Evolutionary conservation across 345 rosid species (phyloP), one percentile per base, ranked within the genome.

Genomic region (Boechera retrofracta): DNA sequence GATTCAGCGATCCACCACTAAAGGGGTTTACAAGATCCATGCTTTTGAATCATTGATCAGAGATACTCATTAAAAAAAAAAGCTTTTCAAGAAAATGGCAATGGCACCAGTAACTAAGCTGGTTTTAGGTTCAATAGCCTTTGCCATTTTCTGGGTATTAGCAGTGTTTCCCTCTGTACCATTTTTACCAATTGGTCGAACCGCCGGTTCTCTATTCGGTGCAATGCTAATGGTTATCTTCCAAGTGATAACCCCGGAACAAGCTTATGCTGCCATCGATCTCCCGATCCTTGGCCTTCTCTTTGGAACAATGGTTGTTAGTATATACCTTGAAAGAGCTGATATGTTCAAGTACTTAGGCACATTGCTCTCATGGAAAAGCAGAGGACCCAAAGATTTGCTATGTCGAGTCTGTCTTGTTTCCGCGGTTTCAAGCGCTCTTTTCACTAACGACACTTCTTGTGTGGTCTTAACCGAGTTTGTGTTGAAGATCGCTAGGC

Each of bases 221-320:
- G 97, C 90, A 12, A 86, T 89, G 89, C 90, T 94, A 11, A 94
- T 91, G 98, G 94, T 94, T 69, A 54, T 91, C 45, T 91, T 91
- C 79, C 83, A 53, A 47, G 91, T 91, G 48, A 74, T 90, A 33
- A 78, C 87, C 31, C 96, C 94, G 0, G 91, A 90, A 39, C 86
- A 94, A 67, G 97, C 97, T 24, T 89, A 90, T 57, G 88, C 86
- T 4, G 88, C 98, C 7, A 87, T 94, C 53, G 94, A 94, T 72
- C 93, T 94, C 48, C 87, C 92, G 0, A 89, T 94, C 38, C 89
- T 94, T 21, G 94, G 97, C 7, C 96, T 91, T 70, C 88, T 94
- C 35, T 94, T 91, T 35, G 97, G 97, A 10, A 94, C 96, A 0
- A 91, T 94, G 94, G 94, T 94, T 44, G 94, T 91, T 29, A 82